Percentiles rank a stretch among this genome's conserved stretches.
Conservation (phyloP, 2,329 filamentous ascomycete species). For the Chaetomium strumarium region DNA sequence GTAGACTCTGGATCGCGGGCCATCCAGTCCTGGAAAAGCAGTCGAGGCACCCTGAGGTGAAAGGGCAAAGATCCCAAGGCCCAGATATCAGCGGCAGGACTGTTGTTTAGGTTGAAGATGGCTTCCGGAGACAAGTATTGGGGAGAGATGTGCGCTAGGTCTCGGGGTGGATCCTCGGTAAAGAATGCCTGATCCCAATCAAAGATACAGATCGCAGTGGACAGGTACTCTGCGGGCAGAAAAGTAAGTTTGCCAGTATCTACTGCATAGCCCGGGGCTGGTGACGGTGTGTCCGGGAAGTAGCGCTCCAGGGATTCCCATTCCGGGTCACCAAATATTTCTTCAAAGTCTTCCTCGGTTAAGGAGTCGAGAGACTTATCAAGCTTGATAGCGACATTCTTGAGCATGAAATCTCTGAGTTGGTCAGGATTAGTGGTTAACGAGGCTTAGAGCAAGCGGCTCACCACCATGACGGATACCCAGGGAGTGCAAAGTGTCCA, state of each 20-base stretch:
- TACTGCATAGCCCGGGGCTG: neutral
- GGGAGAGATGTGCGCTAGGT: neutral
- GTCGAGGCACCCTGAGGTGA: neutral
- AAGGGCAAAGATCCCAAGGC: neutral
- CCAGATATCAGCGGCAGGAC: slow-evolving; percentile 4
- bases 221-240: neutral
- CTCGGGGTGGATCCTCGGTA: neutral
- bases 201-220: neutral
- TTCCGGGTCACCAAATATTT: neutral
- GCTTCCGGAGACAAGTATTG: slow-evolving; percentile 14
- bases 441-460: neutral
- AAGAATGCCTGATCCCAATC: slow-evolving; percentile 2
- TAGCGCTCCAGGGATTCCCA: neutral
- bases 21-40: neutral
- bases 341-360: neutral
- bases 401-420: neutral
- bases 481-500: neutral
- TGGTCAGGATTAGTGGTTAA: neutral
- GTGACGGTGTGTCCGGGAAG: neutral
- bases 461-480: slow-evolving; percentile 4
- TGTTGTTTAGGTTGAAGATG: slow-evolving; percentile 29
- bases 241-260: neutral
- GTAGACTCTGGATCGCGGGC: neutral
- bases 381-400: neutral
- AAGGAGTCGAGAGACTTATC: neutral